These are phyloP conservation scores for Phellinidium pouzarii DNA, from an alignment of 1,284 basidiomycete genomes.

Conservation along the genomic window DNA sequence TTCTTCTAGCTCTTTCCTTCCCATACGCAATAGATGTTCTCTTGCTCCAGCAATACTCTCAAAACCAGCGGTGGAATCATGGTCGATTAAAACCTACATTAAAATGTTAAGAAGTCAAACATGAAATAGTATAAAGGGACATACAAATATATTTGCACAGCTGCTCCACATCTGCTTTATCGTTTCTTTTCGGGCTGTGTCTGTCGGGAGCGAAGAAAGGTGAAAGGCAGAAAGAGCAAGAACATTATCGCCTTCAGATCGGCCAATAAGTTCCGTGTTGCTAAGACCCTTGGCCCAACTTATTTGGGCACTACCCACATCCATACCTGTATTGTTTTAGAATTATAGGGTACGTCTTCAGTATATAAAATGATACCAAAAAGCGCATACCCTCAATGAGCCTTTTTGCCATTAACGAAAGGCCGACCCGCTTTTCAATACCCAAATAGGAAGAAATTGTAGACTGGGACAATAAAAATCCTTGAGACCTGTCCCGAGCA, in stretches of 20 bases:
- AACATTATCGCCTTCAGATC: conserved; percentile 39
- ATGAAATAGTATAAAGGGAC: conserved; percentile 24
- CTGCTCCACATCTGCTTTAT: conserved; percentile 87
- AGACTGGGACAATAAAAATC: conserved; percentile 39
- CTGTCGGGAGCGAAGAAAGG: conserved; percentile 64
- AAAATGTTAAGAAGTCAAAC: conserved; percentile 21
- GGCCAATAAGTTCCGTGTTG: conserved; percentile 37
- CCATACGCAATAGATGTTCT: conserved; percentile 67
- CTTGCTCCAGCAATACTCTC: conserved; percentile 79
- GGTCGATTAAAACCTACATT: conserved; percentile 80
- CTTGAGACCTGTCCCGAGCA: conserved; percentile 26
- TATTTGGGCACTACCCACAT: conserved; percentile 36
- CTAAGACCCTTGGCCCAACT: conserved; percentile 54
- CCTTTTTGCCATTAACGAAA: conserved; percentile 57
- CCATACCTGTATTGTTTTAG: conserved; percentile 34
- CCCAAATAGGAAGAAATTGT: conserved; percentile 54
- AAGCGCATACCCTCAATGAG: conserved; percentile 43
- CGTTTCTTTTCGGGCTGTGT: conserved; percentile 56
- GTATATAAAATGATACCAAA: conserved; percentile 6
- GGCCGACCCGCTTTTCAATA: conserved; percentile 66
- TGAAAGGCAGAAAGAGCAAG: conserved; percentile 84
- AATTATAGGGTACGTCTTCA: conserved; percentile 7
- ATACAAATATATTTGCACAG: conserved; percentile 74
- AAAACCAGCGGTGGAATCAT: conserved; percentile 74
- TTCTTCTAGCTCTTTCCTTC: conserved; percentile 49